Evolutionary conservation across 179 eudicot species (phyloP).

Genomic region (Spergularia azorica): DNA sequence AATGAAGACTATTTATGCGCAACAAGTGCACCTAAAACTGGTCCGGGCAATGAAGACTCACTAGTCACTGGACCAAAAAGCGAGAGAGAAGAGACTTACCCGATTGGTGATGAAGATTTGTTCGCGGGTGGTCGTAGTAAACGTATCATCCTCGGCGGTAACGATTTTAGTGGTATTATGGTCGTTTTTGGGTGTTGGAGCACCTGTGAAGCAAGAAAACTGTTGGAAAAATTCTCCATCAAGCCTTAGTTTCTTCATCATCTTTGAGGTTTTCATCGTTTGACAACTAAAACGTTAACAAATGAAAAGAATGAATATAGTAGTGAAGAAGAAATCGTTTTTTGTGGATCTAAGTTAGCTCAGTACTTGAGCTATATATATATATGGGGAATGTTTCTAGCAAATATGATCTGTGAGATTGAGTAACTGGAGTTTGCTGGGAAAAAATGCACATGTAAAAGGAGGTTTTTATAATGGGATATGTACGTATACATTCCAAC

Average conservation of each 20-base stretch:
- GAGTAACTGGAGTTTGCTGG: too few relatives aligned
- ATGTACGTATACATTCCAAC: too few relatives aligned
- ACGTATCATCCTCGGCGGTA: neutral
- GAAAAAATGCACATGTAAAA: too few relatives aligned
- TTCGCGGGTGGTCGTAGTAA: neutral
- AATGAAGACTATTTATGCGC: too few relatives aligned
- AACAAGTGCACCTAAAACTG: too few relatives aligned
- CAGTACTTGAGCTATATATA: too few relatives aligned
- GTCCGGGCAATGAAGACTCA: neutral
- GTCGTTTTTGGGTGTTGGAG: conserved; percentile 2
- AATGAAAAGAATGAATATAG: too few relatives aligned
- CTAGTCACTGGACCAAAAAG: neutral
- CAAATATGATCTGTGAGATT: too few relatives aligned
- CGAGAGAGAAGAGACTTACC: conserved; percentile 6
- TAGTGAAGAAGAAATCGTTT: too few relatives aligned
- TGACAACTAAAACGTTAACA: neutral
- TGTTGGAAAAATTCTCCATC: neutral
- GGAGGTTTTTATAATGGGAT: too few relatives aligned
- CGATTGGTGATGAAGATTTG: conserved; percentile 1
- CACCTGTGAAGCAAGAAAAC: neutral
- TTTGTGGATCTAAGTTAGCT: too few relatives aligned
- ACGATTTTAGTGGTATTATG: neutral
- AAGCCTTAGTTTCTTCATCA: conserved; percentile 7
- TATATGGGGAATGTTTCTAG: too few relatives aligned
- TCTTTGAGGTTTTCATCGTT: conserved; percentile 7